Conservation (phyloP, 1,284 basidiomycete genomes). For the Ustilago trichophora region DNA sequence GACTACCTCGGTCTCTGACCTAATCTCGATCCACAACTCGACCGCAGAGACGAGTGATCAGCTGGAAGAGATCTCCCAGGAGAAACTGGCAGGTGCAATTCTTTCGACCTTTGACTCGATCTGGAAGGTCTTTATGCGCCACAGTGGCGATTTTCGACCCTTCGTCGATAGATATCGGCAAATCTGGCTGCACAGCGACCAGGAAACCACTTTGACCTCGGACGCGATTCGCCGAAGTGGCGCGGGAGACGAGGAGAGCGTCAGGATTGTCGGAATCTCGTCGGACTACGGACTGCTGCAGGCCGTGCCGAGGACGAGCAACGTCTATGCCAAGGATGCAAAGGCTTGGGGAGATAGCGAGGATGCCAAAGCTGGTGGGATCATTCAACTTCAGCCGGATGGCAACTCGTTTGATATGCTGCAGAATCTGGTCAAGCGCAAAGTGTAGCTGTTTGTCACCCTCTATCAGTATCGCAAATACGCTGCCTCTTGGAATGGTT, state of each 20-base stretch:
- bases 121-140: slow-evolving; percentile 78
- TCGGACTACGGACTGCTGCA: slow-evolving; percentile 85
- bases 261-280: slow-evolving; percentile 87
- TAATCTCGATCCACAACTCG: slow-evolving; percentile 70
- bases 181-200: slow-evolving; percentile 84
- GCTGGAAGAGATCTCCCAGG: slow-evolving; percentile 73
- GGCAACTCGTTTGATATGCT: slow-evolving; percentile 97
- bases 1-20: slow-evolving; percentile 80
- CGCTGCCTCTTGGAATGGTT: no score
- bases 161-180: slow-evolving; percentile 73
- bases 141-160: slow-evolving; percentile 63
- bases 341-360: slow-evolving; percentile 46
- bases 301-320: slow-evolving; percentile 72
- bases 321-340: slow-evolving; percentile 21
- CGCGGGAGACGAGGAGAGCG: slow-evolving; percentile 63
- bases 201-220: slow-evolving; percentile 26
- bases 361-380: slow-evolving; percentile 12
- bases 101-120: slow-evolving; percentile 80
- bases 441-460: no score
- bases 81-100: slow-evolving; percentile 80
- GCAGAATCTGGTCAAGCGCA: slow-evolving; percentile 82
- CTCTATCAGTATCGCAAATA: no score
- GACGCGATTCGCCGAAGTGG: slow-evolving; percentile 17
- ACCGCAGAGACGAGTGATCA: slow-evolving; percentile 72
- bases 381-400: slow-evolving; percentile 82